A percentile compares a stretch with the other conserved stretches of the same genome.
Evolutionary conservation across 768 basidiomycete genomes (phyloP).

Genomic region (Pholiota conissans): DNA sequence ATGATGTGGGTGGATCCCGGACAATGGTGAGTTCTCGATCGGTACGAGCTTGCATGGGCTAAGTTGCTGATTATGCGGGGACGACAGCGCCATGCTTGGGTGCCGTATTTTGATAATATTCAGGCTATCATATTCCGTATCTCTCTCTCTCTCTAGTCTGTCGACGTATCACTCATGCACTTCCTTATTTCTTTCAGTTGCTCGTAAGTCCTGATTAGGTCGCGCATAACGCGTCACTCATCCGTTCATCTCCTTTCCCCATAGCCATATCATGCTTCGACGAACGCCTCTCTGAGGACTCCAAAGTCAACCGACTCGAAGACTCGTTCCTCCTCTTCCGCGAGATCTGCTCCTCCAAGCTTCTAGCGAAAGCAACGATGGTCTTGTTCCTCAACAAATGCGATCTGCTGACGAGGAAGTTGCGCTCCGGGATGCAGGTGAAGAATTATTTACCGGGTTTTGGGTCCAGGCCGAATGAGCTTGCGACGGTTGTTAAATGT

Average conservation of each 20-base stretch:
- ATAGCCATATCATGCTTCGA: conserved; percentile 46
- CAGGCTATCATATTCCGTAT: conserved; percentile 77
- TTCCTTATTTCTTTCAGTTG: conserved; percentile 36
- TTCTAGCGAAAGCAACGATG: conserved; percentile 60
- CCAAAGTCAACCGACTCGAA: conserved; percentile 64
- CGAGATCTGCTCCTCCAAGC: conserved; percentile 55
- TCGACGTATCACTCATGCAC: conserved; percentile 6
- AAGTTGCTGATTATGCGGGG: not conserved
- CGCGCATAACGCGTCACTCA: conserved; percentile 44
- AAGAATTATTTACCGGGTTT: conserved; percentile 6
- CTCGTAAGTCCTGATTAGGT: conserved; percentile 45
- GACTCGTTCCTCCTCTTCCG: conserved; percentile 73
- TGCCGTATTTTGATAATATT: conserved; percentile 71
- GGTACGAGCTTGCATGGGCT: not conserved
- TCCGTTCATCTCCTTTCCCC: conserved; percentile 11
- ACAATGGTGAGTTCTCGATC: conserved; percentile 42
- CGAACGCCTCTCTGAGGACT: conserved; percentile 54
- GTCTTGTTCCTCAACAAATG: conserved; percentile 77
- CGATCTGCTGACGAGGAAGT: conserved; percentile 56
- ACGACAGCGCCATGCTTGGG: conserved; percentile 75
- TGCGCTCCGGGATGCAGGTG: conserved; percentile 39
- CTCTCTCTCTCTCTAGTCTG: conserved; percentile 36
- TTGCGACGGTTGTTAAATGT: conserved; percentile 56
- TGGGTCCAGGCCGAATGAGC: conserved; percentile 51
- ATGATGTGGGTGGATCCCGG: conserved; percentile 69